These are phyloP conservation scores for Parascedosporium putredinis DNA, from an alignment of 2,329 filamentous ascomycete genomes.

Conservation along the genomic window DNA sequence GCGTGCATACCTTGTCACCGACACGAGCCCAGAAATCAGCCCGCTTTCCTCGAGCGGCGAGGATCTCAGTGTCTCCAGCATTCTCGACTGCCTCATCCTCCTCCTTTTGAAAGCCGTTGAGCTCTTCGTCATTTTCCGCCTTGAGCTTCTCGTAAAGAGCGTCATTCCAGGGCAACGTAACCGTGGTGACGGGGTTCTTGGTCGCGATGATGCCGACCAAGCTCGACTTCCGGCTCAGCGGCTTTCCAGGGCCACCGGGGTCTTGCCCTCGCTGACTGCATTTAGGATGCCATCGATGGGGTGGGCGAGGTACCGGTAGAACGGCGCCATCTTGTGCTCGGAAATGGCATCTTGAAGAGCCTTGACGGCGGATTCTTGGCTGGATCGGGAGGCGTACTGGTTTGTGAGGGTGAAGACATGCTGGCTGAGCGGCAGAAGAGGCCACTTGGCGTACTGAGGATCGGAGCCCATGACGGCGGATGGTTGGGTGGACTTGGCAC, in stretches of 20 bases:
- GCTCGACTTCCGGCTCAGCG: constrained; percentile 58
- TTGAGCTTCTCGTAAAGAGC: constrained; percentile 67
- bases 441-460: constrained; percentile 78
- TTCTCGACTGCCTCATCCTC: constrained; percentile 92
- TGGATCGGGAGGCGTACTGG: constrained; percentile 53
- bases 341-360: constrained; percentile 71
- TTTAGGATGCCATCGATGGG: constrained; percentile 77
- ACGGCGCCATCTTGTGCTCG: constrained; percentile 77
- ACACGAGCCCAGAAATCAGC: constrained; percentile 94
- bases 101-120: constrained; percentile 70
- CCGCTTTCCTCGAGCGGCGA: constrained; percentile 84
- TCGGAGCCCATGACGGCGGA: constrained; percentile 60
- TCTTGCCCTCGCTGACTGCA: constrained; percentile 51
- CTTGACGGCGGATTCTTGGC: constrained; percentile 63
- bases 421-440: constrained; percentile 70
- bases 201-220: constrained; percentile 66
- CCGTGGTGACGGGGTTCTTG: constrained; percentile 51
- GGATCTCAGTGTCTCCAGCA: constrained; percentile 90
- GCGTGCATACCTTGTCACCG: constrained; percentile 83
- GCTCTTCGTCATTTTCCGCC: constrained; percentile 67
- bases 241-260: constrained; percentile 36
- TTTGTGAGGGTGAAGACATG: constrained; percentile 83
- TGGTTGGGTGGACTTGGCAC: not conserved
- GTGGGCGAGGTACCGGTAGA: constrained; percentile 77
- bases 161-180: constrained; percentile 84